Evolutionary conservation across 352 stramenopile genomes (phyloP), one percentile per base, ranked within the genome.

Genomic region (Phytophthora ohioensis): DNA sequence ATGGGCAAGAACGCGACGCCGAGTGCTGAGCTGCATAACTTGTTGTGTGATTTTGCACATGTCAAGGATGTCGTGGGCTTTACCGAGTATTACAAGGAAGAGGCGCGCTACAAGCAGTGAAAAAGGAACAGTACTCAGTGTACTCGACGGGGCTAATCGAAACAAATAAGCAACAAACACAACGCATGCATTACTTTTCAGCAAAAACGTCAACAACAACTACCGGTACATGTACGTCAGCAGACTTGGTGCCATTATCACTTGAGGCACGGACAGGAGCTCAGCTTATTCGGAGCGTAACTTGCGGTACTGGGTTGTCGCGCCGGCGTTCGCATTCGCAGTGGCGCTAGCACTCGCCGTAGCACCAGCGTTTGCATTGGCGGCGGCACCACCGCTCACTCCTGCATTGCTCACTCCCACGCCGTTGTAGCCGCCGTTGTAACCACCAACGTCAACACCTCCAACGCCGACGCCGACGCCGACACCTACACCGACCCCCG

Each of bases 31-130:
- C 88, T 97, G 15, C 84, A 98, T 63, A 86, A 92, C 61, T 82
- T 97, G 62, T 88, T 98, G 58, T 87, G 89, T 46, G 81, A 89
- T 21, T 98, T 98, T 83, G 79, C 70, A 7, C 87, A 98, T 53
- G 90, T 96, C 32, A 97, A 98, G 67, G 87, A 97, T 75, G 88
- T 95, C 12, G 94, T 99, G 31, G 96, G 96, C 27, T 99, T 99
- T 75, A 95, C 76, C 12, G 90, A 93, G 35, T 98, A 98, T 84
- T 94, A 92, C 54, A 73, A 74, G 27, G 90, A 98, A 72, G 93
- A 98, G 73, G 77, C 67, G 9, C 80, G 82, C 41, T 88, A 88
- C 69, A 75, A 76, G 47, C 13, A 64, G 13, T 62, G 31, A 69
- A 36, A 5, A 30, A 39, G n/a, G 21, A 46, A 27, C 21, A 27